Conservation (phyloP, 176 grass and related monocot genomes). For the Aegilops umbellulata region DNA sequence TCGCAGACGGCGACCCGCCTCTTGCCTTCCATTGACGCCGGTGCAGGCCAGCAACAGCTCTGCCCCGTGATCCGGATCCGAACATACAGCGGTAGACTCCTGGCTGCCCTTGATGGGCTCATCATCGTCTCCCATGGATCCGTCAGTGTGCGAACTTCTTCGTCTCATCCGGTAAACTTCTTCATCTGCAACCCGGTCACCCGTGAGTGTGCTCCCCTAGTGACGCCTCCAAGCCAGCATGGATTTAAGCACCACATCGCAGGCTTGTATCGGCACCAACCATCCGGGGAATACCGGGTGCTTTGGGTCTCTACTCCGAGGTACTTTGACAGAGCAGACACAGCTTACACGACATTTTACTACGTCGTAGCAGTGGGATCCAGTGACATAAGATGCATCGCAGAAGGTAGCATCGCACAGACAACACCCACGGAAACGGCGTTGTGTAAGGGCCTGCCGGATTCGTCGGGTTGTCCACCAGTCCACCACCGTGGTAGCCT, state of each 20-base stretch:
- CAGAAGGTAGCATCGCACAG: neutral
- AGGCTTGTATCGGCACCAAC: too few species aligned
- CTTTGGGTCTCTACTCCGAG: neutral
- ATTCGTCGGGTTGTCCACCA: neutral
- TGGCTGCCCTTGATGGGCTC: neutral
- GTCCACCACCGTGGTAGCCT: neutral
- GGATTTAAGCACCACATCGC: neutral
- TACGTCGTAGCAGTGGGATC: neutral
- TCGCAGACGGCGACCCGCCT: neutral
- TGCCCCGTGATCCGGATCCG: too few species aligned
- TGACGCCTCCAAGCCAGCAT: neutral
- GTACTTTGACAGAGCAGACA: neutral
- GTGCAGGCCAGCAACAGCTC: neutral
- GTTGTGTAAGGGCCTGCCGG: neutral
- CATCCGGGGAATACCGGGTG: neutral
- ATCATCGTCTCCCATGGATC: neutral
- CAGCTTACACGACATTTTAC: neutral
- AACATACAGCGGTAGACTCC: neutral
- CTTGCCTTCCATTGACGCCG: neutral
- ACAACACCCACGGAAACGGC: neutral
- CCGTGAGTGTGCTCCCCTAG: neutral
- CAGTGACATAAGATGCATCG: neutral
- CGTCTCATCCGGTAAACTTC: too few species aligned
- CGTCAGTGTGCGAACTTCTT: neutral
- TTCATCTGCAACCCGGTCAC: neutral